phyloP scores from a whole-genome alignment of 345 rosid species.

The Populus pruinosa region DNA sequence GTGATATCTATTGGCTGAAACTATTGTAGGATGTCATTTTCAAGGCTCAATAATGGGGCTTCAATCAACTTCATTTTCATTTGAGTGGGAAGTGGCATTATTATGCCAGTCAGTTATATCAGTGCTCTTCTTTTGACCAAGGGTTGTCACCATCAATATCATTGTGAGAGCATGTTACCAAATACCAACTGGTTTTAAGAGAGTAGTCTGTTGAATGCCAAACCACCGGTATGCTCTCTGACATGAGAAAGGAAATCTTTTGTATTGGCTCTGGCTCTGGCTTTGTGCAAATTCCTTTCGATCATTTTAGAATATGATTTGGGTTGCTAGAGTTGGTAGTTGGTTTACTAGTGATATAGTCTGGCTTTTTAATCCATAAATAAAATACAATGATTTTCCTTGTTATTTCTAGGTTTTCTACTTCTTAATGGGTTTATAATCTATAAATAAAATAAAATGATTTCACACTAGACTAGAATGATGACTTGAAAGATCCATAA shows the following conservation, averaged over 20 bases:
- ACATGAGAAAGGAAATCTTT: background rate
- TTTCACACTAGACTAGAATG: no score
- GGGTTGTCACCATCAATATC: background rate
- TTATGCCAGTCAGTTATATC: background rate
- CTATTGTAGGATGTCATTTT: background rate
- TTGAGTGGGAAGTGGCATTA: constrained; percentile 5
- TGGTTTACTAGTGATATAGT: no score
- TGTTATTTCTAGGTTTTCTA: no score
- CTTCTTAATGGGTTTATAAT: no score
- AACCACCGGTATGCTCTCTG: background rate
- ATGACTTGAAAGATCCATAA: no score
- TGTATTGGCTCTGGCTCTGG: background rate
- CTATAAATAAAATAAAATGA: no score
- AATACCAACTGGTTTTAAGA: background rate
- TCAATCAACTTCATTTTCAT: no score
- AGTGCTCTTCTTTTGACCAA: background rate
- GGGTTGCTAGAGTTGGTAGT: background rate
- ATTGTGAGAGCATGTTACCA: background rate
- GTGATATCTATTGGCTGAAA: background rate
- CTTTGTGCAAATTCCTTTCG: background rate
- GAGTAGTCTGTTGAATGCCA: background rate
- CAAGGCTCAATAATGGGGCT: background rate
- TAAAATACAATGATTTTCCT: no score
- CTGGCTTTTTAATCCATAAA: no score
- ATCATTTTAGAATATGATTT: background rate